A percentile compares a stretch with the other conserved stretches of the same genome.
phyloP scores from a whole-genome alignment of 2,329 filamentous ascomycete genomes.

The Epicoccum nigrum region DNA sequence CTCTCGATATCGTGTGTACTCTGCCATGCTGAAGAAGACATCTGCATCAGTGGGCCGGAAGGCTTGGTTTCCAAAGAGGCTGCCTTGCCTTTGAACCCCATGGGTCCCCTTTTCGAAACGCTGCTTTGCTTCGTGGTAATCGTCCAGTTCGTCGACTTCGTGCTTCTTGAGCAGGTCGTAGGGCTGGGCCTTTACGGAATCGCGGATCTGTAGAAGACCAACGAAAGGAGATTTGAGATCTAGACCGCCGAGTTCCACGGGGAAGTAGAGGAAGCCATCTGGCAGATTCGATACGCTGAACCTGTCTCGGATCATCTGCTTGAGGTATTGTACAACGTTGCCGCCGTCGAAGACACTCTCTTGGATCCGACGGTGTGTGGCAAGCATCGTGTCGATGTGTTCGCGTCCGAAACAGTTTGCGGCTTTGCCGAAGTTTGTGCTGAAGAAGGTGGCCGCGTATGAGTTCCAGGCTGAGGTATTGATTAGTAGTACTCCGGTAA shows the following conservation, averaged over 20 bases:
- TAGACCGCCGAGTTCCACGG: conserved; percentile 58
- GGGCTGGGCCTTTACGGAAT: conserved; percentile 40
- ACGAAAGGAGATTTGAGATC: conserved; percentile 60
- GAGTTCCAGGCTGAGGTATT: conserved; percentile 55
- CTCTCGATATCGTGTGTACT: conserved; percentile 34
- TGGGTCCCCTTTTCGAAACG: conserved; percentile 45
- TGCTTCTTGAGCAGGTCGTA: conserved; percentile 53
- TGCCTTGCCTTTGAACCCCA: too few species aligned
- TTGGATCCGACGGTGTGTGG: conserved; percentile 58
- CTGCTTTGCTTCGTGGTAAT: conserved; percentile 43
- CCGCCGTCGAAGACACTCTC: conserved; percentile 52
- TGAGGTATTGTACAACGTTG: conserved; percentile 46
- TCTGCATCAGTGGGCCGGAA: conserved; percentile 24
- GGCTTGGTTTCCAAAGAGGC: not conserved
- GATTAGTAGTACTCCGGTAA: not conserved
- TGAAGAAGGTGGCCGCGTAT: conserved; percentile 60
- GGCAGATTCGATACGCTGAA: conserved; percentile 58
- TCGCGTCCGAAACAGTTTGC: conserved; percentile 60
- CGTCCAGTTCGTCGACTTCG: conserved; percentile 39
- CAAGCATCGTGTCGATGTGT: conserved; percentile 61
- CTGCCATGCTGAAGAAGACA: conserved; percentile 37
- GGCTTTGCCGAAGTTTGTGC: conserved; percentile 59
- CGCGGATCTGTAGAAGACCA: conserved; percentile 53
- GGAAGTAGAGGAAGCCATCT: conserved; percentile 61
- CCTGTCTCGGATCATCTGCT: conserved; percentile 57